These are phyloP conservation scores for Phytopythium boreale DNA, from an alignment of 352 stramenopile species.

Conservation along the genomic window DNA sequence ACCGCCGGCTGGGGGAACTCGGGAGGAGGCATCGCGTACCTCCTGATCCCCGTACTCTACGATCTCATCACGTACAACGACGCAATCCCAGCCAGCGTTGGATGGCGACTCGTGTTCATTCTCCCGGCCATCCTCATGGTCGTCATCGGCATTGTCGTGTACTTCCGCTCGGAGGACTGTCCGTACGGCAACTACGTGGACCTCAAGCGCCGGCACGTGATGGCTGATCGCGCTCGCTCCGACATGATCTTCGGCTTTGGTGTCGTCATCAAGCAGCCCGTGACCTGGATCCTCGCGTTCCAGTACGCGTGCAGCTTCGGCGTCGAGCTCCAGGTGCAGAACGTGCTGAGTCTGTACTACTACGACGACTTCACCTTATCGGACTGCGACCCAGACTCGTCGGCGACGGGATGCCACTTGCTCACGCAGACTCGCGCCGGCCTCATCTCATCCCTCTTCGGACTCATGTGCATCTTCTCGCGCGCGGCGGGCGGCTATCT, in stretches of 20 bases:
- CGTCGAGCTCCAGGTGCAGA: constrained; percentile 93
- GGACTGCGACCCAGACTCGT: constrained; percentile 28
- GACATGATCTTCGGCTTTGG: constrained; percentile 30
- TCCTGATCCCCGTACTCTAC: constrained; percentile 85
- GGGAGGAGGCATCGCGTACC: constrained; percentile 80
- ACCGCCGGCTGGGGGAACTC: constrained; percentile 92
- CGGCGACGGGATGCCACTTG: constrained; percentile 23
- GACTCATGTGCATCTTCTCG: constrained; percentile 92
- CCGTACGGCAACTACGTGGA: constrained; percentile 84
- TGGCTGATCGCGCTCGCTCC: constrained; percentile 17
- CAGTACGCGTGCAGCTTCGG: constrained; percentile 93
- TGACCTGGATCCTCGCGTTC: constrained; percentile 89
- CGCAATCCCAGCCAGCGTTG: constrained; percentile 41
- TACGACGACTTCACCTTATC: constrained; percentile 72
- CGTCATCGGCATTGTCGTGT: constrained; percentile 57
- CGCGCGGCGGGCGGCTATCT: constrained; percentile 81
- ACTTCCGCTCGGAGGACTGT: constrained; percentile 87
- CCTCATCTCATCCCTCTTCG: constrained; percentile 89
- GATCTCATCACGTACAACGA: constrained; percentile 67
- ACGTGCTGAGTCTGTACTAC: constrained; percentile 89
- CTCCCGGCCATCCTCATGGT: constrained; percentile 87
- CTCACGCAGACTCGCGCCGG: constrained; percentile 46
- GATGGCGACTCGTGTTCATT: constrained; percentile 83
- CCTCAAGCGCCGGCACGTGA: constrained; percentile 52
- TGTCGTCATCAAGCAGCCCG: constrained; percentile 36